Percentiles rank a stretch among this genome's conserved stretches.
These are phyloP conservation scores for Aspergillus biplanus DNA, from an alignment of 495 filamentous ascomycete genomes.

Conservation along the genomic window DNA sequence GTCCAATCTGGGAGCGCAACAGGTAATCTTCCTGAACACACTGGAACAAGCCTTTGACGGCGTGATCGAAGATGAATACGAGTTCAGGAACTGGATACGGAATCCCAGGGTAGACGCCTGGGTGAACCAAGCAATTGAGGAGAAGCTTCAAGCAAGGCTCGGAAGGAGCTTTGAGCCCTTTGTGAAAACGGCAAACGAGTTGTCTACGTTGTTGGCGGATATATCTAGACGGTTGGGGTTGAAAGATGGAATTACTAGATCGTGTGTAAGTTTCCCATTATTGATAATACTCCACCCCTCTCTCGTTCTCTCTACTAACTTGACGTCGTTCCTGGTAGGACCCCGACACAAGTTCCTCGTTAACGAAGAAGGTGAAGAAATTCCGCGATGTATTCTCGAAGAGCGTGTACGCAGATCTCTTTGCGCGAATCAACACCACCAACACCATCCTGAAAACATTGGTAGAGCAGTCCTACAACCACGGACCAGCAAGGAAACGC, in stretches of 20 bases:
- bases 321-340: too few species aligned
- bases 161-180: too few species aligned
- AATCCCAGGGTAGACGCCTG: conserved; percentile 1
- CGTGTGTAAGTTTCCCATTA: too few species aligned
- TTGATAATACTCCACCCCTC: too few species aligned
- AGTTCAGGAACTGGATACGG: conserved; percentile 8
- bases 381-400: not conserved
- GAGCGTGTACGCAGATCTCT: conserved; percentile 14
- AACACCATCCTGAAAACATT: conserved; percentile 18
- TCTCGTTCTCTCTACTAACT: too few species aligned
- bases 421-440: conserved; percentile 7
- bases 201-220: too few species aligned
- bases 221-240: too few species aligned
- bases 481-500: not conserved
- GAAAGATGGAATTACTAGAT: too few species aligned
- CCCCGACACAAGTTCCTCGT: too few species aligned
- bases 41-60: conserved; percentile 31
- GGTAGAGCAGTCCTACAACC: conserved; percentile 6
- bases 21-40: conserved; percentile 27
- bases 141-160: not conserved
- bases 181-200: too few species aligned
- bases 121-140: conserved; percentile 4
- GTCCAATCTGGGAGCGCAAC: conserved; percentile 24
- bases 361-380: not conserved
- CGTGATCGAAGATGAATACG: conserved; percentile 24